Base-by-base conservation (phyloP, 2,329 filamentous ascomycete species). In the Bipolaris bicolor region DNA sequence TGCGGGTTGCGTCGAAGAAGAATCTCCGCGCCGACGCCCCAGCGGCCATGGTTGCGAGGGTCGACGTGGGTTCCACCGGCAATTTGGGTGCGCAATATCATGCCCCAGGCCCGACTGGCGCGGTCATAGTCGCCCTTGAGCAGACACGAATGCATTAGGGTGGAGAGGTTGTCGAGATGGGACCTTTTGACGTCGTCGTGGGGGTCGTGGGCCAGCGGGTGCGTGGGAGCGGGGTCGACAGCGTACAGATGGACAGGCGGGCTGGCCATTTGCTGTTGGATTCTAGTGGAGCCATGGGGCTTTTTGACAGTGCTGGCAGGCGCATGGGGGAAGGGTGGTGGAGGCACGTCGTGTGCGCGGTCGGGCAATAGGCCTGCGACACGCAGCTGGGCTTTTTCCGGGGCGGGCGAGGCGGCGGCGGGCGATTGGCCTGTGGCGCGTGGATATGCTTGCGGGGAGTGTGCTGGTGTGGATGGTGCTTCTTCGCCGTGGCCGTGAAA, bases 11-110 rank as follows among this genome's bases (percentile, higher is more conserved):
- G 76, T 15, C 89, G 85, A 78, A 96, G 86, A 54, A 97, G 78
- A 18, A 97, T 85, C 77, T 97, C 93, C 2, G 91, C 91, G 0
- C 91, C 92, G 43, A 97, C 83, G 13, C 88, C 88, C 94, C 93
- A 97, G 63, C 90, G 83, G 34, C 86, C 84, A 67, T 88, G 83
- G 18, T 80, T 81, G 37, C 92, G 85, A 46, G 94, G 75, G 71
- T 97, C 91, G 18, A 93, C 80, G 6, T 79, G 78, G 46, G 76
- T 74, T 3, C 67, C 65, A 33, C 86, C 86, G 55, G 77, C 70
- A 22, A 88, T 79, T 48, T 83, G 84, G 45, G 86, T 83, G 47
- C 89, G 84, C 45, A 92, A 73, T 31, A 97, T 81, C 63, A 96
- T 78, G 1, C 86, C 88, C 82, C 91, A 94, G 0, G 90, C 90